phyloP scores from a whole-genome alignment of 176 grass and related monocot genomes.

The Oryza nivara region DNA sequence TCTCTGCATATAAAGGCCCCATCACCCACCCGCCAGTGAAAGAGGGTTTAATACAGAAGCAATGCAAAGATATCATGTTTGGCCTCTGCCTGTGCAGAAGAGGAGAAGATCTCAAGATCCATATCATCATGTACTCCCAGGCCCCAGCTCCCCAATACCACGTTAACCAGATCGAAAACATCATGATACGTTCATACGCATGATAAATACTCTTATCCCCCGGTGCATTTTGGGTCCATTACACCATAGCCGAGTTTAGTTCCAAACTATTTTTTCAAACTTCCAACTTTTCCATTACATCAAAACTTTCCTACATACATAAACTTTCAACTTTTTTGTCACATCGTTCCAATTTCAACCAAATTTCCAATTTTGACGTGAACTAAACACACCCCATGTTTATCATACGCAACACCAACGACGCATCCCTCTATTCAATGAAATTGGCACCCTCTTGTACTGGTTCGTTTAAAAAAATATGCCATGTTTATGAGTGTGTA shows the following conservation, averaged over 20 bases:
- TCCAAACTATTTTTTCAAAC: no score
- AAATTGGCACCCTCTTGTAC: no score
- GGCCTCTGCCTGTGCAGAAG: background rate
- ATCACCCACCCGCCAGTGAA: constrained; percentile 31
- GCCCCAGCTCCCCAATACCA: constrained; percentile 29
- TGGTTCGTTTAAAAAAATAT: no score
- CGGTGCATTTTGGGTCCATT: background rate
- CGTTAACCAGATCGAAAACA: constrained; percentile 44
- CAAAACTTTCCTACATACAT: no score
- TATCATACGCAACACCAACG: background rate
- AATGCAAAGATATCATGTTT: background rate
- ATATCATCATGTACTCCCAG: background rate
- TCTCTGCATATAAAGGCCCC: constrained; percentile 15
- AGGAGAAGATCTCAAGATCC: background rate
- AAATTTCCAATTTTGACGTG: no score
- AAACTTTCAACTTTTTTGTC: no score
- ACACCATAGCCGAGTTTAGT: background rate
- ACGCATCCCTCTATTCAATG: no score
- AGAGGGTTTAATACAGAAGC: constrained; percentile 6
- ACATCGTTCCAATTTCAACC: no score
- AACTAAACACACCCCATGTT: no score
- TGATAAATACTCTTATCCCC: background rate
- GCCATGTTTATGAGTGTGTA: background rate
- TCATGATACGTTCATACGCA: background rate
- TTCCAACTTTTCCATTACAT: no score